These are phyloP conservation scores for Apostasia shenzhenica DNA, from an alignment of 106 monocot species.

Conservation along the genomic window DNA sequence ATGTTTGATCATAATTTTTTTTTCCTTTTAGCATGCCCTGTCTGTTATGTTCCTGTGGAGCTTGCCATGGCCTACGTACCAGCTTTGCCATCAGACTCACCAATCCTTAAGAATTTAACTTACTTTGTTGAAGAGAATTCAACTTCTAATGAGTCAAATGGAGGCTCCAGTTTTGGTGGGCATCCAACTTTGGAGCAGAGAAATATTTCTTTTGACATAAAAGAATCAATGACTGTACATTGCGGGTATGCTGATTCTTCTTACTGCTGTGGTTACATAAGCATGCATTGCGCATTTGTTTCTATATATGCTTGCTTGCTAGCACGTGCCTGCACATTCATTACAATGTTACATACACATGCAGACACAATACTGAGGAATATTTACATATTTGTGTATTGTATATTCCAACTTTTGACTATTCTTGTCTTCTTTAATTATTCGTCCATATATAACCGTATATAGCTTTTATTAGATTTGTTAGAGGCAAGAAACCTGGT, in stretches of 20 bases:
- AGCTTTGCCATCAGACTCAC: slow-evolving; percentile 51
- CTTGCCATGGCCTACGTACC: slow-evolving; percentile 68
- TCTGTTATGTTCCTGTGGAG: slow-evolving; percentile 79
- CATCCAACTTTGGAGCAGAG: slow-evolving; percentile 60
- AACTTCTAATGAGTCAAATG: slow-evolving; percentile 24
- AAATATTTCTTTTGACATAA: slow-evolving; percentile 47
- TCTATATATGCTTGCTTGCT: too few species aligned
- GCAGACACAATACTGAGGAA: too few species aligned
- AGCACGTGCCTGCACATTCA: too few species aligned
- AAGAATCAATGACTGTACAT: slow-evolving; percentile 67
- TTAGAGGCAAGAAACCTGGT: slow-evolving; percentile 67
- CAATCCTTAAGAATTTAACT: slow-evolving; percentile 50
- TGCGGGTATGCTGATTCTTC: slow-evolving; percentile 57
- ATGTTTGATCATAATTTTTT: slow-evolving; percentile 10
- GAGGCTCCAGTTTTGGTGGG: slow-evolving; percentile 58
- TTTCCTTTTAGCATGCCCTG: slow-evolving; percentile 61
- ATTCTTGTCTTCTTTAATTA: slow-evolving; percentile 1
- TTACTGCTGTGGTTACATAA: background rate
- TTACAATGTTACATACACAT: too few species aligned
- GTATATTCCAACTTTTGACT: background rate
- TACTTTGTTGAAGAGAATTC: slow-evolving; percentile 47
- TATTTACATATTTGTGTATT: too few species aligned
- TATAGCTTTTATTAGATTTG: slow-evolving; percentile 49
- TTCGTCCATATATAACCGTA: background rate
- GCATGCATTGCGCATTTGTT: too few species aligned